A percentile compares a stretch with the other conserved stretches of the same genome.
phyloP scores from a whole-genome alignment of 2,329 filamentous ascomycete genomes.

The Phialophora verrucosa region DNA sequence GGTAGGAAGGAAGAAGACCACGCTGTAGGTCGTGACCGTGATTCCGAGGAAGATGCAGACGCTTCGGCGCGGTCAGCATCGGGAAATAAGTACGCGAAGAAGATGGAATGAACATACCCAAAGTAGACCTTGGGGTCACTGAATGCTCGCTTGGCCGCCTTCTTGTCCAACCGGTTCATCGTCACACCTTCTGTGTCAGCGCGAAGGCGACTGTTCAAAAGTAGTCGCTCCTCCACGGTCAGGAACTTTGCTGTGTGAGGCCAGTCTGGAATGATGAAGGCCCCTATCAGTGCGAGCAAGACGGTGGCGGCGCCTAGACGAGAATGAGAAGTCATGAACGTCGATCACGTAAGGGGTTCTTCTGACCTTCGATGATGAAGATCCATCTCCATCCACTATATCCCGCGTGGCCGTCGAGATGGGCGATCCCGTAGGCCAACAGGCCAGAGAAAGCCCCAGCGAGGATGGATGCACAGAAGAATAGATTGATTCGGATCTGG shows the following conservation, averaged over 20 bases:
- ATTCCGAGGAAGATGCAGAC: slow-evolving; percentile 43
- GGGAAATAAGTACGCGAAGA: background rate
- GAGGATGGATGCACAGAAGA: slow-evolving; percentile 45
- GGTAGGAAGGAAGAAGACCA: slow-evolving; percentile 44
- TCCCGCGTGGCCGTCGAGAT: slow-evolving; percentile 53
- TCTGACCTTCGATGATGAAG: slow-evolving; percentile 46
- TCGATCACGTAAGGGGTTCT: background rate
- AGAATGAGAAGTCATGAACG: background rate
- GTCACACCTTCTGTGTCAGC: slow-evolving; percentile 37
- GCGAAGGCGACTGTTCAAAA: slow-evolving; percentile 44
- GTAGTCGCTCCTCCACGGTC: slow-evolving; percentile 43
- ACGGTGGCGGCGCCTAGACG: slow-evolving; percentile 39
- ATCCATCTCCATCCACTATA: slow-evolving; percentile 44
- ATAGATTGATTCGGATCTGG: slow-evolving; percentile 45
- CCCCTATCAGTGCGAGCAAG: slow-evolving; percentile 36
- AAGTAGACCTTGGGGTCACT: slow-evolving; percentile 45
- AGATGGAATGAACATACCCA: slow-evolving; percentile 34
- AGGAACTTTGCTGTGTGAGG: slow-evolving; percentile 42
- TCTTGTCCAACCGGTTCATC: slow-evolving; percentile 41
- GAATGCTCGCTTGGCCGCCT: slow-evolving; percentile 39
- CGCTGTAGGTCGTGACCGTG: slow-evolving; percentile 43
- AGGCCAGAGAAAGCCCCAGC: slow-evolving; percentile 53
- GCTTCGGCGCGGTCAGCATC: slow-evolving; percentile 25
- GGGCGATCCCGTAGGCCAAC: slow-evolving; percentile 58
- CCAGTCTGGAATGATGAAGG: slow-evolving; percentile 43